These are phyloP conservation scores for Suillus lakei DNA, from an alignment of 768 basidiomycete species.

Conservation along the genomic window DNA sequence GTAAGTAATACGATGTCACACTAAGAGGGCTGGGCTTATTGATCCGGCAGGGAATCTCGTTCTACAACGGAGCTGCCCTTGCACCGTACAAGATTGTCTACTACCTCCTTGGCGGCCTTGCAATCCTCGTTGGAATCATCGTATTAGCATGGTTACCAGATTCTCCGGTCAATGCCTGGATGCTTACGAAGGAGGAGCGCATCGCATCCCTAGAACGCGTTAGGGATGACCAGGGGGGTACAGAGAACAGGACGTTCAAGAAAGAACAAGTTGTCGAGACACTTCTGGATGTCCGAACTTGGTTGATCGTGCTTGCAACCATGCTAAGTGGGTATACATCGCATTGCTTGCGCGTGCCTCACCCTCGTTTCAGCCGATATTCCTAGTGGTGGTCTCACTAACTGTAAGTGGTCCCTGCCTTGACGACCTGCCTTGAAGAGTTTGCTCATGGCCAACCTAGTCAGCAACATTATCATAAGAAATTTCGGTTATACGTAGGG, in stretches of 20 bases:
- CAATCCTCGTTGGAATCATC: slow-evolving; percentile 39
- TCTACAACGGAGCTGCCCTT: slow-evolving; percentile 34
- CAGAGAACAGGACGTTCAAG: slow-evolving; percentile 31
- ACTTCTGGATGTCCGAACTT: slow-evolving; percentile 30
- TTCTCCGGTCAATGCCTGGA: slow-evolving; percentile 42
- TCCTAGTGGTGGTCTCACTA: slow-evolving; percentile 25
- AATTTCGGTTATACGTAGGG: slow-evolving; percentile 27
- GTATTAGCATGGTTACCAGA: slow-evolving; percentile 45
- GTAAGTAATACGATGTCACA: slow-evolving; percentile 14
- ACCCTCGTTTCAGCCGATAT: slow-evolving; percentile 21
- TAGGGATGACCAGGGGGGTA: slow-evolving; percentile 40
- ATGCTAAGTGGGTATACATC: slow-evolving; percentile 20
- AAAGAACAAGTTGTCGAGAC: slow-evolving; percentile 31
- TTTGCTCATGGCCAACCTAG: slow-evolving; percentile 4
- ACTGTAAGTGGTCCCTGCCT: slow-evolving; percentile 16
- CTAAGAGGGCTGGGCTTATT: not conserved
- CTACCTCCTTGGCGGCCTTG: slow-evolving; percentile 43
- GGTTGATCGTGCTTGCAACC: slow-evolving; percentile 32
- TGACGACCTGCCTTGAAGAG: not conserved
- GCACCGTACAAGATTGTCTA: slow-evolving; percentile 44
- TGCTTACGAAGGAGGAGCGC: slow-evolving; percentile 42
- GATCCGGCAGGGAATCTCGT: slow-evolving; percentile 34
- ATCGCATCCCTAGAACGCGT: slow-evolving; percentile 46
- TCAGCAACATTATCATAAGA: slow-evolving; percentile 27
- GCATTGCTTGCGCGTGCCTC: not conserved